Percentiles rank a stretch among this genome's conserved stretches.
Evolutionary conservation across 371 early-diverging fungal species (phyloP).

Genomic region (Mucor plumbeus): DNA sequence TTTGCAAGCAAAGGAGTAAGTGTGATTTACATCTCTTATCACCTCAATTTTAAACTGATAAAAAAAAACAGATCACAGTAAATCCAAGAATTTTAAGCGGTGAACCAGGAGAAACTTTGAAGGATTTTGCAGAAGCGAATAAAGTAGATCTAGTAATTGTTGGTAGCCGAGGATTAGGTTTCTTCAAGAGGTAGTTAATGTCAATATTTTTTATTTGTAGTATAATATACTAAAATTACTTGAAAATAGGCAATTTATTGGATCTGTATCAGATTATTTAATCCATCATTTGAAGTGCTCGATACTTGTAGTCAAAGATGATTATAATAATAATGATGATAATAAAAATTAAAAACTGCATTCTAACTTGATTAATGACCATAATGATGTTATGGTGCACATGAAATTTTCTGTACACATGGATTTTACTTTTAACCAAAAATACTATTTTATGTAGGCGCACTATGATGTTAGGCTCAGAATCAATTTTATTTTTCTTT

Average conservation of each 20-base stretch:
- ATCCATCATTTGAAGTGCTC: conserved; percentile 33
- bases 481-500: too few relatives aligned
- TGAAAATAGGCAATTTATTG: conserved; percentile 26
- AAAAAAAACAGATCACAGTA: conserved; percentile 23
- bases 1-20: conserved; percentile 37
- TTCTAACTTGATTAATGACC: too few relatives aligned
- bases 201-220: background rate
- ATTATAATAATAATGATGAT: background rate
- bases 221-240: background rate
- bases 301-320: conserved; percentile 30
- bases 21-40: background rate
- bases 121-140: conserved; percentile 33
- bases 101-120: conserved; percentile 34
- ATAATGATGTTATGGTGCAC: background rate
- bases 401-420: background rate
- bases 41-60: background rate
- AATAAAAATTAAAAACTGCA: background rate
- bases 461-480: too few relatives aligned
- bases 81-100: conserved; percentile 28
- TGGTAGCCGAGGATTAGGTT: conserved; percentile 31
- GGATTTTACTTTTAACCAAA: too few relatives aligned
- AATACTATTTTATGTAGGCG: too few relatives aligned
- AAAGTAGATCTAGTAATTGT: conserved; percentile 29
- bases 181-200: conserved; percentile 25
- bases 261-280: conserved; percentile 40